A percentile compares a stretch with the other conserved stretches of the same genome.
These are phyloP conservation scores for Adansonia rubrostipa DNA, from an alignment of 441 rosid genomes.

Conservation along the genomic window DNA sequence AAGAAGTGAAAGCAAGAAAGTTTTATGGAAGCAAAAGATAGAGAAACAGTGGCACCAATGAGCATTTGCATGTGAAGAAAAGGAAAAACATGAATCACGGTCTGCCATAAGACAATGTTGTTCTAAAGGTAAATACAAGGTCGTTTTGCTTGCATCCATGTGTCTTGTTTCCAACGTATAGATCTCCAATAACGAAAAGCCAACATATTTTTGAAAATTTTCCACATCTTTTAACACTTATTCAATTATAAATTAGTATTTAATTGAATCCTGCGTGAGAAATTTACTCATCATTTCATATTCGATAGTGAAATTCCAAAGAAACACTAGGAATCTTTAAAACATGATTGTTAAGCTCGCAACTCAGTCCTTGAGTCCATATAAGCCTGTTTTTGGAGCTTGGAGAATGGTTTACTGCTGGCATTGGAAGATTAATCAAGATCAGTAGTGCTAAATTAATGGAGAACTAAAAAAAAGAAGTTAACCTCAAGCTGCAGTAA, in stretches of 20 bases:
- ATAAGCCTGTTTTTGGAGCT: neutral
- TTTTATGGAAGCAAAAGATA: neutral
- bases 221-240: neutral
- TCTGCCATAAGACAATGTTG: neutral
- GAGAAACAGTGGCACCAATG: neutral
- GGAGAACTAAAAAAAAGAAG: neutral
- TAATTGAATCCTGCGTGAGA: neutral
- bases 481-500: neutral
- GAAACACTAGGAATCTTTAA: no score
- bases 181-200: neutral
- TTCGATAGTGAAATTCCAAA: no score
- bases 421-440: neutral
- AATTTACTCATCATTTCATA: neutral
- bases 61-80: neutral
- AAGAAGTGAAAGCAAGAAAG: neutral
- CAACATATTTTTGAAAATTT: neutral
- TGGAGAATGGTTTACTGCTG: neutral
- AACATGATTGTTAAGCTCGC: neutral
- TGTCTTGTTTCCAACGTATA: neutral
- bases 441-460: neutral
- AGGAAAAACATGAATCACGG: neutral
- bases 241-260: neutral
- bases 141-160: neutral
- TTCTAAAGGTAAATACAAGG: neutral
- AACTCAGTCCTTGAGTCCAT: neutral